Evolutionary conservation across 139 green algal species (phyloP).

Genomic region (Dunaliella sp.): DNA sequence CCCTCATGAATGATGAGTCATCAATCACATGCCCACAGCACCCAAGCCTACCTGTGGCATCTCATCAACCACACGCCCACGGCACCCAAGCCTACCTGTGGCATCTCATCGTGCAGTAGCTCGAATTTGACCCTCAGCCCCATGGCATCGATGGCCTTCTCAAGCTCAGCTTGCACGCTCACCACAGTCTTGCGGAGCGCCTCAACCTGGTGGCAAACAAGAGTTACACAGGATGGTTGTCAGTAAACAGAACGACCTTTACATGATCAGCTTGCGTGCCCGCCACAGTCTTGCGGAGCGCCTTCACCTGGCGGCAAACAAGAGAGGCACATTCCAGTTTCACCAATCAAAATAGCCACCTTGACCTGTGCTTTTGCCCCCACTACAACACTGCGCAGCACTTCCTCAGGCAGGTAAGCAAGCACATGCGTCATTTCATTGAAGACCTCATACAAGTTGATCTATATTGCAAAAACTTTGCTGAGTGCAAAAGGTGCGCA

Average conservation of each 20-base stretch:
- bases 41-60: slow-evolving; percentile 23
- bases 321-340: background rate
- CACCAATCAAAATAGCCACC: too few species aligned
- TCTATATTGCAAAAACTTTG: too few species aligned
- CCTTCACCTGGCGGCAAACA: slow-evolving; percentile 8
- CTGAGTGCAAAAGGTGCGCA: too few species aligned
- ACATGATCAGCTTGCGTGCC: slow-evolving; percentile 6
- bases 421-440: too few species aligned
- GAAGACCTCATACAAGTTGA: too few species aligned
- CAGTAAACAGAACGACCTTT: slow-evolving; percentile 13
- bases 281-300: background rate
- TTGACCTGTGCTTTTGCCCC: too few species aligned
- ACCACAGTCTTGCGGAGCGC: background rate
- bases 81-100: slow-evolving; percentile 26
- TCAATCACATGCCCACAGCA: too few species aligned
- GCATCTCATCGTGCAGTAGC: slow-evolving; percentile 31
- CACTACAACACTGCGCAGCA: too few species aligned
- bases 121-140: slow-evolving; percentile 28
- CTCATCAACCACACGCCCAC: too few species aligned
- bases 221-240: background rate
- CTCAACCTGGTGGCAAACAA: slow-evolving; percentile 14
- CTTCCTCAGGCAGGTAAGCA: too few species aligned
- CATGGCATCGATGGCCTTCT: slow-evolving; percentile 25
- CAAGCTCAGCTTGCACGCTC: slow-evolving; percentile 7
- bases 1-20: too few species aligned